phyloP scores from a whole-genome alignment of 2,329 filamentous ascomycete species.

The Fulvia fulva region DNA sequence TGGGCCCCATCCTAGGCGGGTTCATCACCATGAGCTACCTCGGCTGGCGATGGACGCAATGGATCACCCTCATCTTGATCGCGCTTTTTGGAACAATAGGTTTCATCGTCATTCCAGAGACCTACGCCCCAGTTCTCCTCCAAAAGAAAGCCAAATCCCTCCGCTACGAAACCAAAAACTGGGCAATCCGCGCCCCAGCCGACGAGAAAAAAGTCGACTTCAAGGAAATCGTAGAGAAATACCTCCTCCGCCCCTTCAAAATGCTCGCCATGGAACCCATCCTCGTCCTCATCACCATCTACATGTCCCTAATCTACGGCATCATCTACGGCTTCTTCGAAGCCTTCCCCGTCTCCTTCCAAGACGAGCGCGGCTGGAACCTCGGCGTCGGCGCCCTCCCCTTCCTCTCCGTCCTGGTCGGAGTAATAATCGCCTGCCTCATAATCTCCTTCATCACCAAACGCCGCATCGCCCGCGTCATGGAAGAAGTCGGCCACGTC shows the following conservation, averaged over 20 bases:
- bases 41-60: constrained; percentile 31
- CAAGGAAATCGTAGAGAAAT: constrained; percentile 48
- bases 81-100: constrained; percentile 42
- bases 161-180: constrained; percentile 49
- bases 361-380: constrained; percentile 25
- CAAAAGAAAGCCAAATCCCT: constrained; percentile 50
- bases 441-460: constrained; percentile 23
- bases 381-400: constrained; percentile 23
- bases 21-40: constrained; percentile 27
- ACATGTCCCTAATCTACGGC: constrained; percentile 33
- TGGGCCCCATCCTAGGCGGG: constrained; percentile 25
- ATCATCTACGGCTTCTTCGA: constrained; percentile 31
- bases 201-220: constrained; percentile 41
- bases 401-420: constrained; percentile 26
- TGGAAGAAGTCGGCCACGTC: constrained; percentile 16
- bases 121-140: constrained; percentile 42
- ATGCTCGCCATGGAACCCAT: constrained; percentile 43
- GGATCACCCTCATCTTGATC: constrained; percentile 38
- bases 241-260: constrained; percentile 46
- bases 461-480: constrained; percentile 20
- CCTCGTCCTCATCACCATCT: constrained; percentile 44
- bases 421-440: constrained; percentile 21
- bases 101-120: constrained; percentile 49
- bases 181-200: constrained; percentile 32
- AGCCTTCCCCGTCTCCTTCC: constrained; percentile 30